Conservation (phyloP, 2,329 filamentous ascomycete genomes). For the Trichoderma hamatum region DNA sequence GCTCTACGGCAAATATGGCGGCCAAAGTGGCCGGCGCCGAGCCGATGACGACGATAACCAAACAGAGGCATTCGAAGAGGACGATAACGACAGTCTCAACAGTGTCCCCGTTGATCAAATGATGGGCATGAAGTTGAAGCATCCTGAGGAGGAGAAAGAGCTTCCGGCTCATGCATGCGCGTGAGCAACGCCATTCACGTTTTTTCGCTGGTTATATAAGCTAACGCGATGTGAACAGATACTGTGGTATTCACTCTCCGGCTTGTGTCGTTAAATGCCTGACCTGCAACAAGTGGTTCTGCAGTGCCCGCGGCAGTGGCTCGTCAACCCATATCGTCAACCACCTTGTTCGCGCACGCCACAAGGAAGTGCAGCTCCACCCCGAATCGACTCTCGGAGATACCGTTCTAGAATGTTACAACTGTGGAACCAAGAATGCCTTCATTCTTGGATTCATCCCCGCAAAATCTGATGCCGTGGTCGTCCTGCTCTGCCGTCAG, state of each 20-base stretch:
- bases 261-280: slow-evolving; percentile 96
- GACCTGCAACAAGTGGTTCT: slow-evolving; percentile 97
- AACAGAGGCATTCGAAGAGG: slow-evolving; percentile 80
- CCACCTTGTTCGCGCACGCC: slow-evolving; percentile 92
- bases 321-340: slow-evolving; percentile 98
- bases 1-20: slow-evolving; percentile 70
- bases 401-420: slow-evolving; percentile 97
- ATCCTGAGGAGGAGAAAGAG: slow-evolving; percentile 79
- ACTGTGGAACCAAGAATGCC: slow-evolving; percentile 98
- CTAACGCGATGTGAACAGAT: slow-evolving; percentile 57
- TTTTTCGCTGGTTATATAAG: slow-evolving; percentile 19
- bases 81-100: slow-evolving; percentile 74
- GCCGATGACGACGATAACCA: slow-evolving; percentile 90
- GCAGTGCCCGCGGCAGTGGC: slow-evolving; percentile 93
- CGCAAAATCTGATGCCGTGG: slow-evolving; percentile 96
- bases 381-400: slow-evolving; percentile 91
- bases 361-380: slow-evolving; percentile 98
- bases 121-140: slow-evolving; percentile 63
- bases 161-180: slow-evolving; percentile 94
- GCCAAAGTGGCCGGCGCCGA: slow-evolving; percentile 65
- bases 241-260: slow-evolving; percentile 96
- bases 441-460: slow-evolving; percentile 98
- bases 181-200: slow-evolving; percentile 58
- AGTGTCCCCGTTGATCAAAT: slow-evolving; percentile 80
- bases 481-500: slow-evolving; percentile 93